A percentile compares a stretch with the other conserved stretches of the same genome.
These are phyloP conservation scores for Solanum medicagineum DNA, from an alignment of 257 asterid genomes.

Conservation along the genomic window DNA sequence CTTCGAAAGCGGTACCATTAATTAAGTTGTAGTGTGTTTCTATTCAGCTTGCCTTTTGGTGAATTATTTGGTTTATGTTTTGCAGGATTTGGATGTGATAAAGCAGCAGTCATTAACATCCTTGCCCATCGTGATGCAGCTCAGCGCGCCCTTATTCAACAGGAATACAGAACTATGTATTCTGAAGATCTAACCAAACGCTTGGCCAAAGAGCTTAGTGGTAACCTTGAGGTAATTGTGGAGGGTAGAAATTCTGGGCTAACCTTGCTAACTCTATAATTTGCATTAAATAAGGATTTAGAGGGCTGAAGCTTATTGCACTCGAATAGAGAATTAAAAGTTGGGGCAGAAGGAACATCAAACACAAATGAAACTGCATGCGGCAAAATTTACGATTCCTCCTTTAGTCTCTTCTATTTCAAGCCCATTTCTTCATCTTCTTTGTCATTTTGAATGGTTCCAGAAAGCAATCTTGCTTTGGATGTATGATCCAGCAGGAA, in stretches of 20 bases:
- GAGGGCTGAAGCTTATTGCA: not conserved
- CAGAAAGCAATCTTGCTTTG: conserved; percentile 75
- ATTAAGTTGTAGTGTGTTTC: not conserved
- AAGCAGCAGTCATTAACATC: conserved; percentile 59
- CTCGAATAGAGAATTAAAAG: not conserved
- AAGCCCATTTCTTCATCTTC: not conserved
- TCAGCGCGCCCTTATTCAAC: conserved; percentile 74
- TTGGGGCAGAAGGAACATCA: not conserved
- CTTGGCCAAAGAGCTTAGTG: conserved; percentile 68
- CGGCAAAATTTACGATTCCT: not conserved
- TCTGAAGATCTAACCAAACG: conserved; percentile 70
- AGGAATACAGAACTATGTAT: conserved; percentile 65
- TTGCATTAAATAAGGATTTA: not conserved
- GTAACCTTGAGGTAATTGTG: conserved; percentile 55
- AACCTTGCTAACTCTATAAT: not conserved
- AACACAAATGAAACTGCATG: not conserved
- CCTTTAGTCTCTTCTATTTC: not conserved
- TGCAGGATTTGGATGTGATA: conserved; percentile 91
- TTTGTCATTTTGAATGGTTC: conserved; percentile 1
- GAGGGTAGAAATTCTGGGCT: not conserved
- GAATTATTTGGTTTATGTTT: not conserved
- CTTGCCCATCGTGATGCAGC: conserved; percentile 83
- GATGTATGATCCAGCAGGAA: conserved; percentile 85
- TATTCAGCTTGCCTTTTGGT: not conserved
- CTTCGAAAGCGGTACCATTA: not conserved